Conservation (phyloP, 2,329 filamentous ascomycete genomes). For the Diplodia seriata region DNA sequence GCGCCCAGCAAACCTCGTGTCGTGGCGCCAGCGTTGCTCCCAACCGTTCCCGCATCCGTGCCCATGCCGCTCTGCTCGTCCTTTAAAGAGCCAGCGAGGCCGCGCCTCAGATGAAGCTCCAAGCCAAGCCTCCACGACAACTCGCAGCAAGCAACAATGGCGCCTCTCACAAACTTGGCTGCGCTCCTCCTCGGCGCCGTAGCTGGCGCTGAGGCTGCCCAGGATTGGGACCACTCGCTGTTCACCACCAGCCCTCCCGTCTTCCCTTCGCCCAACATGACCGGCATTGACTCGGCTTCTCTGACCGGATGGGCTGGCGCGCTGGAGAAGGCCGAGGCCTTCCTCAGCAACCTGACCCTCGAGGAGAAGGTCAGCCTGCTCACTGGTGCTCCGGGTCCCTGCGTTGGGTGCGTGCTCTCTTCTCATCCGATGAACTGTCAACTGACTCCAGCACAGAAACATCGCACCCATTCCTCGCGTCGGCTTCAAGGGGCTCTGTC, state of each 20-base stretch:
- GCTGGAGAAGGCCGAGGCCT: slow-evolving; percentile 44
- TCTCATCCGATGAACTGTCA: not conserved
- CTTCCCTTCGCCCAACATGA: slow-evolving; percentile 34
- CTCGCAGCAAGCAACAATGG: slow-evolving; percentile 28
- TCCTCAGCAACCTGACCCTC: slow-evolving; percentile 47
- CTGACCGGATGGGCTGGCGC: slow-evolving; percentile 44
- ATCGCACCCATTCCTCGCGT: slow-evolving; percentile 47
- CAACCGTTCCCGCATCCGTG: not conserved
- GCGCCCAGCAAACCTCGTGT: not conserved
- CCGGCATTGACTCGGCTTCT: slow-evolving; percentile 21
- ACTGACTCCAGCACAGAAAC: slow-evolving; percentile 35
- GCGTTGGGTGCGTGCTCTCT: slow-evolving; percentile 39
- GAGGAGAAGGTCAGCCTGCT: slow-evolving; percentile 52
- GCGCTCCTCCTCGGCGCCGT: slow-evolving; percentile 28
- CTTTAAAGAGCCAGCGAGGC: slow-evolving; percentile 13
- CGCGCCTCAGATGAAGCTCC: not conserved
- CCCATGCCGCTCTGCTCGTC: not conserved
- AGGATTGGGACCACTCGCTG: slow-evolving; percentile 34
- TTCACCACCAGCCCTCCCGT: slow-evolving; percentile 34
- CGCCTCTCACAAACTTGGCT: slow-evolving; percentile 30
- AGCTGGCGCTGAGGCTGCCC: slow-evolving; percentile 29
- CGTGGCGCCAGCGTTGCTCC: not conserved
- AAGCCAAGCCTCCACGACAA: slow-evolving; percentile 28
- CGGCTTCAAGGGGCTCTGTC: slow-evolving; percentile 50
- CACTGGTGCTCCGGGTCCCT: slow-evolving; percentile 46